phyloP scores from a whole-genome alignment of 2,329 filamentous ascomycete species.

The Sordariomycetes sp. region DNA sequence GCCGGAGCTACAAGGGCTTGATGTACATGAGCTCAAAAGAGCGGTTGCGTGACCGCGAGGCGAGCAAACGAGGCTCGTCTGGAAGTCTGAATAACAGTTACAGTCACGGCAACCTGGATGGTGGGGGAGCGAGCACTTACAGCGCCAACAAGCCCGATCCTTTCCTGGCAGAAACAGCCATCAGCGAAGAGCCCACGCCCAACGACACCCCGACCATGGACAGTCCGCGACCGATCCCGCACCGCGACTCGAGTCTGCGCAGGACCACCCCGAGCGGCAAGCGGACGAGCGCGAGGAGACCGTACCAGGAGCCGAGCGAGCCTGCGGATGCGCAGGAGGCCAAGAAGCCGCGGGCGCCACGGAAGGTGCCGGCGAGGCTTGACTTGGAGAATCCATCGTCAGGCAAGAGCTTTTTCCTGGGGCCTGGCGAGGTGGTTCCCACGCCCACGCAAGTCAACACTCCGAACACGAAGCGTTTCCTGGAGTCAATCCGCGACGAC shows the following conservation, averaged over 20 bases:
- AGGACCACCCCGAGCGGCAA: slow-evolving; percentile 44
- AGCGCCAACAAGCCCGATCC: slow-evolving; percentile 31
- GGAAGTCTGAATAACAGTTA: slow-evolving; percentile 1
- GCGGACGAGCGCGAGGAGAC: slow-evolving; percentile 40
- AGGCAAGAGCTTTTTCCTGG: slow-evolving; percentile 1
- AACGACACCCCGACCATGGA: slow-evolving; percentile 15
- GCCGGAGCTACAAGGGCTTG: slow-evolving; percentile 45
- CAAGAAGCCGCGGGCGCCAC: not conserved
- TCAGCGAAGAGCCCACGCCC: slow-evolving; percentile 42
- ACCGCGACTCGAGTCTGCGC: slow-evolving; percentile 58
- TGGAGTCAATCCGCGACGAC: slow-evolving; percentile 20
- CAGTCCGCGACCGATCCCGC: slow-evolving; percentile 48
- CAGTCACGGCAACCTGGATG: not conserved
- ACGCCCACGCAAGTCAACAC: slow-evolving; percentile 3
- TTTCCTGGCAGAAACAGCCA: slow-evolving; percentile 42
- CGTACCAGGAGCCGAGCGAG: slow-evolving; percentile 29
- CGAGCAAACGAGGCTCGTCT: slow-evolving; percentile 42
- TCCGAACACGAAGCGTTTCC: slow-evolving; percentile 8
- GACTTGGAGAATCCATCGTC: slow-evolving; percentile 3
- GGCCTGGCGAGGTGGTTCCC: slow-evolving; percentile 1
- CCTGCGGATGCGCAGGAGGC: not conserved
- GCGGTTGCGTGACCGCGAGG: slow-evolving; percentile 53
- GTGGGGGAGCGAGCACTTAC: slow-evolving; percentile 12
- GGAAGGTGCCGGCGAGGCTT: slow-evolving; percentile 2
- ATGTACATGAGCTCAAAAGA: slow-evolving; percentile 71